Conservation (phyloP, 1,284 basidiomycete genomes). For the Ganoderma meredithae region DNA sequence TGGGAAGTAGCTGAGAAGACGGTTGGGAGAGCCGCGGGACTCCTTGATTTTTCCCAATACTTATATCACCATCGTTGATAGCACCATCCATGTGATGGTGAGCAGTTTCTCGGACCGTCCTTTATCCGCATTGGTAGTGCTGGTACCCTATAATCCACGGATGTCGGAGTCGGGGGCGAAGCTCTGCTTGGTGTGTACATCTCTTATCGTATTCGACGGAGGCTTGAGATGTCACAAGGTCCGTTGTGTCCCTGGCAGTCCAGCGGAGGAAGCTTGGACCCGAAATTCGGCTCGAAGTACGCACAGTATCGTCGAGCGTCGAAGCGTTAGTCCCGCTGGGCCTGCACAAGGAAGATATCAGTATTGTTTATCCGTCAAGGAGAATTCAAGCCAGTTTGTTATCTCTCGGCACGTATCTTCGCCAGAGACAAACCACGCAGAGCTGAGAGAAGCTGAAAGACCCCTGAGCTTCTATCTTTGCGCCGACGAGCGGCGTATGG, state of each 20-base stretch:
- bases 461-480: not conserved
- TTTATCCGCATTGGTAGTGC: conserved; percentile 1
- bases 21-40: conserved; percentile 4
- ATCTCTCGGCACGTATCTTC: not conserved
- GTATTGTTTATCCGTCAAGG: not conserved
- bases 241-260: too few relatives aligned
- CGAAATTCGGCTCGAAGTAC: not conserved
- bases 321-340: not conserved
- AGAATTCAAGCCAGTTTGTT: not conserved
- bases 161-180: not conserved
- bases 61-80: conserved; percentile 25
- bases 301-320: not conserved
- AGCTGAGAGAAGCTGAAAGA: not conserved
- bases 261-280: not conserved
- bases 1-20: not conserved
- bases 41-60: conserved; percentile 6
- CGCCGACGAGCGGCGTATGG: not conserved
- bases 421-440: not conserved
- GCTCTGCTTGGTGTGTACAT: not conserved
- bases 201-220: not conserved
- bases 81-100: conserved; percentile 25
- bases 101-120: conserved; percentile 23
- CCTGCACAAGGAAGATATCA: not conserved
- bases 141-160: not conserved
- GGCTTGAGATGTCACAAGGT: too few relatives aligned